Percentiles rank a stretch among this genome's conserved stretches.
phyloP scores from a whole-genome alignment of 2,329 filamentous ascomycete genomes.

The Rhexocercosporidium sp. region DNA sequence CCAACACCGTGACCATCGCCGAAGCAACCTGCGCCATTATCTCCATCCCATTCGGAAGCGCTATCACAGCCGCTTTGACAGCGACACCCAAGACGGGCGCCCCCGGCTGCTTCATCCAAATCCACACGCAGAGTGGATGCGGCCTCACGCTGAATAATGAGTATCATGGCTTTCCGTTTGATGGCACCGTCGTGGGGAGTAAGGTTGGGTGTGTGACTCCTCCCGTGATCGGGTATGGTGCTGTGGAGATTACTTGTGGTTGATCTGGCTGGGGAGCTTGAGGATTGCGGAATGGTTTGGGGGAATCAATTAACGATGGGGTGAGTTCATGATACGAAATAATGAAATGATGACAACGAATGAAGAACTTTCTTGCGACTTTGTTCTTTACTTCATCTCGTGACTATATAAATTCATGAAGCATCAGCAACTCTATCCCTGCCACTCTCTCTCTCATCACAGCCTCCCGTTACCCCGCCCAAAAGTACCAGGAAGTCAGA shows the following conservation, averaged over 20 bases:
- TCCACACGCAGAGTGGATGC: slow-evolving; percentile 4
- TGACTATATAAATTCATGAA: too few relatives aligned
- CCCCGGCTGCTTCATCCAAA: slow-evolving; percentile 9
- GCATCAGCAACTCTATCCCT: too few relatives aligned
- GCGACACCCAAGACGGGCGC: neutral
- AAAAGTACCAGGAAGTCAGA: slow-evolving; percentile 26
- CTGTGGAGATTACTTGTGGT: slow-evolving; percentile 1
- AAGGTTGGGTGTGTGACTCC: slow-evolving; percentile 14
- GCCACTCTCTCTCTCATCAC: neutral
- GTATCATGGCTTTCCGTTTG: slow-evolving; percentile 19
- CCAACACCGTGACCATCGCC: neutral
- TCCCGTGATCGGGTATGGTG: slow-evolving; percentile 1
- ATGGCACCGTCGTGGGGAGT: slow-evolving; percentile 14
- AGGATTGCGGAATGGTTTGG: too few relatives aligned
- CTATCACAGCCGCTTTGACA: neutral
- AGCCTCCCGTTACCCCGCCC: neutral
- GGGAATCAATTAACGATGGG: too few relatives aligned
- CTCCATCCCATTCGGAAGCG: neutral
- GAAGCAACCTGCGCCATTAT: neutral
- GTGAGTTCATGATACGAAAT: too few relatives aligned
- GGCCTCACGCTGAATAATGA: slow-evolving; percentile 14
- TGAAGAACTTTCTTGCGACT: too few relatives aligned
- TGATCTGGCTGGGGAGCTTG: neutral
- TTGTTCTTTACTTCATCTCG: too few relatives aligned
- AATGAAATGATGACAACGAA: too few relatives aligned